These are phyloP conservation scores for Nakaseomyces sp. DNA, from an alignment of 1,139 yeast genomes.

Conservation along the genomic window DNA sequence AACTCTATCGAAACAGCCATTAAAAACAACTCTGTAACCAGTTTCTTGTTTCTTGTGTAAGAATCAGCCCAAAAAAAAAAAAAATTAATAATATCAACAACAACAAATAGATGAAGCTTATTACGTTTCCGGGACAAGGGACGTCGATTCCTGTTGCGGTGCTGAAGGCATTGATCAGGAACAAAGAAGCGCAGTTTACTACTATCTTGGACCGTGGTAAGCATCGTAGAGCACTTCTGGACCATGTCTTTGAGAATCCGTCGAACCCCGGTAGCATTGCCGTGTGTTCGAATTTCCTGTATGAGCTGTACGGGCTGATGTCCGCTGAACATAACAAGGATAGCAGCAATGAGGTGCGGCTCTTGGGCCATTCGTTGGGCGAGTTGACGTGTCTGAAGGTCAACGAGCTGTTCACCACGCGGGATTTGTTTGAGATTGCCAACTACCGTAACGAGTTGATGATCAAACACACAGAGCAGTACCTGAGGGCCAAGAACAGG, in stretches of 20 bases:
- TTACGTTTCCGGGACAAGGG: constrained; percentile 33
- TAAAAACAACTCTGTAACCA: no score
- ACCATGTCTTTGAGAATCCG: constrained; percentile 20
- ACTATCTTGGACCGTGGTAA: constrained; percentile 16
- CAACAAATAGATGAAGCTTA: constrained; percentile 23
- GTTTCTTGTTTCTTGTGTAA: no score
- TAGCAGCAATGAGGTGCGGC: constrained; percentile 10
- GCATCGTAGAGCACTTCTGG: constrained; percentile 18
- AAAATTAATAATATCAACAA: no score
- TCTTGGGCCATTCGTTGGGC: constrained; percentile 53
- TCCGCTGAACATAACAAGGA: constrained; percentile 1
- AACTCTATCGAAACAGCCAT: no score
- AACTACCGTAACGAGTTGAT: constrained; percentile 28
- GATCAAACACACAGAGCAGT: constrained; percentile 25
- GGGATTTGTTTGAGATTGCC: constrained; percentile 28
- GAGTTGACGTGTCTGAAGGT: constrained; percentile 40
- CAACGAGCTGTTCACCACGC: constrained; percentile 35
- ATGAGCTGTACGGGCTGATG: constrained; percentile 18
- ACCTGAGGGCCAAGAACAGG: constrained; percentile 20
- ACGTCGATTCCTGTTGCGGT: constrained; percentile 25
- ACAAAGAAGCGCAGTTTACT: constrained; percentile 20
- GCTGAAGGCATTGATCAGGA: constrained; percentile 20
- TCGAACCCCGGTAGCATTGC: constrained; percentile 29
- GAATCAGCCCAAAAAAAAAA: no score
- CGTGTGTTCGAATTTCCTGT: constrained; percentile 26